Conservation (phyloP, 163 green algal species). For the Chlamydomonas reinhardtii region DNA sequence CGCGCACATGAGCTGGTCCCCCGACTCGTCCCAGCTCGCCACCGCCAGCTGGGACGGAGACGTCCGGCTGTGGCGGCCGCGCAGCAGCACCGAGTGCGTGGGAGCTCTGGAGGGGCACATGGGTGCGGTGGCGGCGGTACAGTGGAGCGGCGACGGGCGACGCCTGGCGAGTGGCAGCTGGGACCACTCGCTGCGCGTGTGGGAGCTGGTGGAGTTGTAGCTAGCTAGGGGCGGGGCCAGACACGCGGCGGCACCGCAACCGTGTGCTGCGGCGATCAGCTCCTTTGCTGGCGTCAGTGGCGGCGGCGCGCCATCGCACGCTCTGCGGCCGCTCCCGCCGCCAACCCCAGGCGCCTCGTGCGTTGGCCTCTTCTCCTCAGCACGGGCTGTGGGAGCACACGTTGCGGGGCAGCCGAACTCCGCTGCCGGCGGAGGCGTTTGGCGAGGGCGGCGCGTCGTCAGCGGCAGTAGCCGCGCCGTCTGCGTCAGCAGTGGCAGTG, state of each 20-base stretch:
- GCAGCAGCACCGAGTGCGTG: no score
- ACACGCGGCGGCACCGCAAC: no score
- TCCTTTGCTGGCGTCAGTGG: neutral
- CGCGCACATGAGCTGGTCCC: no score
- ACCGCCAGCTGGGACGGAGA: no score
- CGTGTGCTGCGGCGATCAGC: no score
- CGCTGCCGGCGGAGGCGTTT: neutral
- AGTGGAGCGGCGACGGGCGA: neutral
- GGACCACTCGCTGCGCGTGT: neutral
- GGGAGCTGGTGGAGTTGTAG: neutral
- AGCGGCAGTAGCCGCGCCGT: no score
- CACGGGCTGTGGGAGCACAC: no score
- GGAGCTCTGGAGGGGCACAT: neutral
- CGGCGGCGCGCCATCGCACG: neutral
- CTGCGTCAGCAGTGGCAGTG: no score
- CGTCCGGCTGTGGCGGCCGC: neutral
- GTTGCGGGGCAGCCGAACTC: neutral
- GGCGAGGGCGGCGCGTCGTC: neutral
- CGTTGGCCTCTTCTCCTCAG: no score
- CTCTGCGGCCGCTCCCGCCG: neutral
- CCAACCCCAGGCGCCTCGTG: neutral
- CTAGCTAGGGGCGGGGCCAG: no score
- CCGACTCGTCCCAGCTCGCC: neutral
- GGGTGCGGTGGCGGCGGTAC: no score
- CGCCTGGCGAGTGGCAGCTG: neutral